phyloP scores from a whole-genome alignment of 2,329 filamentous ascomycete genomes.

The Aspergillus cejpii region DNA sequence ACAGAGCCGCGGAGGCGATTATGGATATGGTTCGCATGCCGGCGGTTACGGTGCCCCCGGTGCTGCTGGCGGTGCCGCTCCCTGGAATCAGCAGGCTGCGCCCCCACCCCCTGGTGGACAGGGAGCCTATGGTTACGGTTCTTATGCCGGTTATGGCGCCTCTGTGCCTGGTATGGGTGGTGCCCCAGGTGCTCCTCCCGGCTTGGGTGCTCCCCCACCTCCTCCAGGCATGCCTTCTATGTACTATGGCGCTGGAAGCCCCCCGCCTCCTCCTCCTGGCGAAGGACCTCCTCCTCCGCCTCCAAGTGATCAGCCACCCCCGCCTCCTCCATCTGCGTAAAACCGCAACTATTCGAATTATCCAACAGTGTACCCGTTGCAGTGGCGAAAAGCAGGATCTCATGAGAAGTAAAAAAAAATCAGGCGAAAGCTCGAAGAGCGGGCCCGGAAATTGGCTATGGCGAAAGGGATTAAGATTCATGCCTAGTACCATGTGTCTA shows the following conservation, averaged over 20 bases:
- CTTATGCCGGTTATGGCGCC: conserved; percentile 44
- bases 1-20: conserved; percentile 42
- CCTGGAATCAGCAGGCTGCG: conserved; percentile 57
- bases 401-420: not conserved
- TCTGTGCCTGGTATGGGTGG: conserved; percentile 42
- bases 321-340: conserved; percentile 51
- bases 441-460: not conserved
- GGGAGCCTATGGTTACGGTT: conserved; percentile 52
- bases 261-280: conserved; percentile 39
- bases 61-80: conserved; percentile 42
- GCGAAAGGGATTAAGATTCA: no score
- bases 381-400: not conserved
- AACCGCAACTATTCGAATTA: not conserved
- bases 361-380: not conserved
- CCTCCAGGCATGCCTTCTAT: conserved; percentile 42
- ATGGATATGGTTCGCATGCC: conserved; percentile 34
- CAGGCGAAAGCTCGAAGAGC: no score
- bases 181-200: conserved; percentile 50
- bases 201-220: conserved; percentile 38
- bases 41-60: conserved; percentile 40
- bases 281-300: conserved; percentile 41
- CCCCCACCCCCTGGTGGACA: conserved; percentile 38
- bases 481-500: no score
- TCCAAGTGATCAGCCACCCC: conserved; percentile 54
- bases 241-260: conserved; percentile 35